Conservation (phyloP, 2,329 filamentous ascomycete species). For the Paecilomyces variotii region DNA sequence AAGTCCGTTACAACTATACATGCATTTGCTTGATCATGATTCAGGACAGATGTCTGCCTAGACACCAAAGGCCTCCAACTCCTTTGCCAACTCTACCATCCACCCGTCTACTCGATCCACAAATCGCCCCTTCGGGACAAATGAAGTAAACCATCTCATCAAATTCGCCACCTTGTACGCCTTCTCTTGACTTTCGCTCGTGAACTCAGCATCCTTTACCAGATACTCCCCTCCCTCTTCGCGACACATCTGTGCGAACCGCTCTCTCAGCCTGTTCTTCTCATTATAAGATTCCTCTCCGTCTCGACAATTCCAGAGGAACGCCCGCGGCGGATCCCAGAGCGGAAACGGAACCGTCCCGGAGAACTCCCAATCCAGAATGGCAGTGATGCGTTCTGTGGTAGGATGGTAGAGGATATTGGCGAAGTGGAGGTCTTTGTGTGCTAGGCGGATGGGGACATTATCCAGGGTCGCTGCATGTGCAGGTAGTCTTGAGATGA, state of each 20-base stretch:
- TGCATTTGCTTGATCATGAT: too few relatives aligned
- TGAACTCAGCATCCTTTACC: conserved; percentile 5
- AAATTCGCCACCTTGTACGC: conserved; percentile 22
- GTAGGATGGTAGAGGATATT: conserved; percentile 27
- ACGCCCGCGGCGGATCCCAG: conserved; percentile 30
- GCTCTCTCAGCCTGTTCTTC: conserved; percentile 12
- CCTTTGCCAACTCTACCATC: conserved; percentile 13
- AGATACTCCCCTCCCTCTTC: conserved; percentile 11
- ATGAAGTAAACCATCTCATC: conserved; percentile 22
- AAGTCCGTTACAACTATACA: too few relatives aligned
- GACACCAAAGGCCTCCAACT: conserved; percentile 3
- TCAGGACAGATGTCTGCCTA: background rate
- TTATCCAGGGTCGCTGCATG: conserved; percentile 10
- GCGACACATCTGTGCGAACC: conserved; percentile 18
- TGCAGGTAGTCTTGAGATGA: conserved; percentile 8
- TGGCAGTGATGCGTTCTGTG: conserved; percentile 19
- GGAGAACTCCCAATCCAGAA: conserved; percentile 34
- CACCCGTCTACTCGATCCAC: conserved; percentile 13
- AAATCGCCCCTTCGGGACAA: conserved; percentile 16
- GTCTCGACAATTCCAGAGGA: conserved; percentile 25
- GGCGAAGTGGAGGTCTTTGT: conserved; percentile 33
- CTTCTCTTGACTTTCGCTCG: conserved; percentile 11
- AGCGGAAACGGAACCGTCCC: conserved; percentile 25
- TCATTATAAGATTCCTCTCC: conserved; percentile 12
- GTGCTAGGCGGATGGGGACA: conserved; percentile 20